Evolutionary conservation across 2,329 filamentous ascomycete genomes (phyloP), one percentile per base, ranked within the genome.

Genomic region (Sporothrix luriei): DNA sequence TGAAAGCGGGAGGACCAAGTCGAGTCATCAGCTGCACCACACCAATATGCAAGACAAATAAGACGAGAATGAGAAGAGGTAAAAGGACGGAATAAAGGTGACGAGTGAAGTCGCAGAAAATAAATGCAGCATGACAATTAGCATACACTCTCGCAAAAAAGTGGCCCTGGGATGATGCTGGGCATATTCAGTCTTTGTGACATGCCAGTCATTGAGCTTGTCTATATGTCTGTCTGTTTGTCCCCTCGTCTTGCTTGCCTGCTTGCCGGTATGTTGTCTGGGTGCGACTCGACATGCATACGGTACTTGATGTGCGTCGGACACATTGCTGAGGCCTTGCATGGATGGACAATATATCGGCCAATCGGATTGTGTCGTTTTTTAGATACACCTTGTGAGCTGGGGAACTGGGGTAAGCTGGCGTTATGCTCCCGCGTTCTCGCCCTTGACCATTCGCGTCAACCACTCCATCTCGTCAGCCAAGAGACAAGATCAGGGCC

Each of bases 291-390:
- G 43, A 64, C 43, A 21, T 49, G 40, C 13, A 26, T 21, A 11
- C 40, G 11, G 16, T 29, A 16, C 40, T 19, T 48, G 14, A 14
- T 64, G 38, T 9, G 13, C 38, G 4, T 26, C 16, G 38, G n/a
- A 21, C 49, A 0, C 19, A 13, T 13, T 29, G 40, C 43, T 61
- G 38, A 38, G 24, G 46, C 43, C 21, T 21, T 21, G n/a, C 57
- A 46, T n/a, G 21, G 21, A 46, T 16, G 38, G 13, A 19, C 7
- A n/a, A 4, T 19, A 10, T 3, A 21, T 13, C 38, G 19, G 4
- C 61, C 61, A 49, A 49, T 64, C 61, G 61, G 61, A 49, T n/a
- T 26, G 43, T 21, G 61, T 49, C 9, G 46, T 64, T n/a, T 46
- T 5, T n/a, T 33, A 29, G 24, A 24, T 43, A 10, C 16, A 2